Base-by-base conservation (phyloP, 495 filamentous ascomycete species). In the Chlorociboria aeruginascens region DNA sequence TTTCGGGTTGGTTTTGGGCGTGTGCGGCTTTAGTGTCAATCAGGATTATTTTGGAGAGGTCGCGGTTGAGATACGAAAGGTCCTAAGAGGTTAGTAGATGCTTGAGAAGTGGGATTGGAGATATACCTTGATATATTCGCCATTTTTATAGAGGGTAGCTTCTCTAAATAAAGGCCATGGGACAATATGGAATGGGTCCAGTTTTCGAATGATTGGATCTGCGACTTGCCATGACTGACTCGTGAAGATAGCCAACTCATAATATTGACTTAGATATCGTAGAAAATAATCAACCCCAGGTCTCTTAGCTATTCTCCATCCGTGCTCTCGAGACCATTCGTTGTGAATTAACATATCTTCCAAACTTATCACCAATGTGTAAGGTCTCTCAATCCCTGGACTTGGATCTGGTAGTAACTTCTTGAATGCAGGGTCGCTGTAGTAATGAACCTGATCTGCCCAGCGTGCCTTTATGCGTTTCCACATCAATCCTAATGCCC, bases 261-360 rank as follows among this genome's bases (percentile, higher is more conserved):
- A 98, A 71, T 97, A 96, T 62, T 95, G 87, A 65, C 82, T 88
- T 34, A 98, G 73, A 61, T 98, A 98, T 59, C 84, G 86, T 45
- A 98, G 65, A 70, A 98, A 97, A 70, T 98, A 98, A 68, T 98
- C 92, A 39, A 95, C 74, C 35, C 92, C 92, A 28, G 92, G 92
- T 32, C 92, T 79, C 69, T 98, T 98, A 36, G 92, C 92, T 54
- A 90, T 77, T 48, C 90, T 79, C 90, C 92, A 98, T 28, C 92
- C 92, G 56, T 96, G 84, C 56, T 97, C 83, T 43, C 89, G 77
- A 16, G 78, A 78, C 92, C 92, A 98, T 57, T 94, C 85, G 62
- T 82, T 88, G 65, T 96, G 90, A 32, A 98, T 78, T 28, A 97
- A 73, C 54, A 98, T 68, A 65, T 97, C 92, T 67, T 98, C 93